Conservation (phyloP, 23 red algal genomes). For the Gracilaria vermiculophylla region DNA sequence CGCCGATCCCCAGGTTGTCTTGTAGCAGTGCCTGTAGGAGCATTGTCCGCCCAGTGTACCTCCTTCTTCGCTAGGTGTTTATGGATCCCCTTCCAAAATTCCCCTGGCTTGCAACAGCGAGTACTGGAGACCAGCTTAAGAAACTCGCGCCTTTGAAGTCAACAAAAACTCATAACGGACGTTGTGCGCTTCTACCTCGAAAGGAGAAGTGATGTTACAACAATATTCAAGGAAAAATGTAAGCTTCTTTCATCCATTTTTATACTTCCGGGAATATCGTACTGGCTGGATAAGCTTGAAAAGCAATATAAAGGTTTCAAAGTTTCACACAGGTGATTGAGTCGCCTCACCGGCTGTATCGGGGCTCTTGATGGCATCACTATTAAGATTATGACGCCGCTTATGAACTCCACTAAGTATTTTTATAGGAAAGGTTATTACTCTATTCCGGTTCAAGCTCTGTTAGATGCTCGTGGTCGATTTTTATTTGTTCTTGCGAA, state of each 20-base stretch:
- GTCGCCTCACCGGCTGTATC: background rate
- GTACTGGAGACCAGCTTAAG: no score
- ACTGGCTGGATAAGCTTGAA: background rate
- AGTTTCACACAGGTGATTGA: background rate
- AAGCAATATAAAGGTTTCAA: background rate
- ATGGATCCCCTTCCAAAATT: no score
- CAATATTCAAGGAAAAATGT: background rate
- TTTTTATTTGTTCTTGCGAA: background rate
- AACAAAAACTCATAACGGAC: no score
- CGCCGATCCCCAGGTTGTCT: no score
- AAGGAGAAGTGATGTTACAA: no score
- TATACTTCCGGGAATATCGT: background rate
- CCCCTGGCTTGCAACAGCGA: no score
- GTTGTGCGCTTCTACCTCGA: no score
- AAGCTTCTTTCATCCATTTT: background rate
- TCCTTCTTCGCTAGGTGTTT: no score
- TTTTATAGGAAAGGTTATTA: background rate
- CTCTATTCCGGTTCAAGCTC: background rate
- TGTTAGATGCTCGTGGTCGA: background rate
- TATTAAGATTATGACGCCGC: background rate
- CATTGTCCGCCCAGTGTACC: no score
- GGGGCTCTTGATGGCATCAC: conserved; percentile 28
- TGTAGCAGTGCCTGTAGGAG: no score
- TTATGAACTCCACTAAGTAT: background rate
- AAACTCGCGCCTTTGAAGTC: no score